Conservation (phyloP, 2,329 filamentous ascomycete genomes). For the Arthrobotrys pseudoclavata region DNA sequence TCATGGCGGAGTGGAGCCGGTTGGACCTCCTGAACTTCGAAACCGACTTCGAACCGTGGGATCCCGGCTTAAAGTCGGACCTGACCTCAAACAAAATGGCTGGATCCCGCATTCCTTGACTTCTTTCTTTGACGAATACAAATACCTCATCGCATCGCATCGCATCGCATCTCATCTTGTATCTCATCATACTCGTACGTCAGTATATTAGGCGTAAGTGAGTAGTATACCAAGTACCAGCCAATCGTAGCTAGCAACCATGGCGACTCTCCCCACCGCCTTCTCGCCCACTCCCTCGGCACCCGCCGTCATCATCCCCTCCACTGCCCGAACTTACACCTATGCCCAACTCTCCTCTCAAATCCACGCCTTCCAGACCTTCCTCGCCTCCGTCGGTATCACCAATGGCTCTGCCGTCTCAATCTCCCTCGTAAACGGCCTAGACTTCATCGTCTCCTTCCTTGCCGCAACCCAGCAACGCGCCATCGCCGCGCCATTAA, state of each 20-base stretch:
- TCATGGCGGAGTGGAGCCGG: conserved; percentile 47
- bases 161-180: conserved; percentile 2
- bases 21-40: conserved; percentile 33
- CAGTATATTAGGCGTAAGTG: background rate
- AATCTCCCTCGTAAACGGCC: conserved; percentile 85
- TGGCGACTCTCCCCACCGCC: conserved; percentile 73
- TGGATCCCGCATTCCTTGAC: conserved; percentile 28
- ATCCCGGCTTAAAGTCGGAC: conserved; percentile 20
- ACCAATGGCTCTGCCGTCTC: conserved; percentile 79
- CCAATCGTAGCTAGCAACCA: conserved; percentile 62
- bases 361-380: conserved; percentile 79
- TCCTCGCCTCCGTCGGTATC: conserved; percentile 82
- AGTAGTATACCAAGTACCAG: background rate
- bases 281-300: conserved; percentile 70
- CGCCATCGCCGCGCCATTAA: conserved; percentile 85
- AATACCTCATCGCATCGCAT: conserved; percentile 8
- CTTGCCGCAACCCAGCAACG: conserved; percentile 88
- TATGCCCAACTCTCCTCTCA: conserved; percentile 78
- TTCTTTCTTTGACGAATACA: background rate
- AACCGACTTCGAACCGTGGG: conserved; percentile 14
- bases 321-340: conserved; percentile 75
- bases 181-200: background rate
- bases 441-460: conserved; percentile 89
- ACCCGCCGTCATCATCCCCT: conserved; percentile 80
- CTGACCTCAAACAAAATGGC: conserved; percentile 45